Evolutionary conservation across 1,284 basidiomycete genomes (phyloP).

Genomic region (Ceratobasidium papillatum): DNA sequence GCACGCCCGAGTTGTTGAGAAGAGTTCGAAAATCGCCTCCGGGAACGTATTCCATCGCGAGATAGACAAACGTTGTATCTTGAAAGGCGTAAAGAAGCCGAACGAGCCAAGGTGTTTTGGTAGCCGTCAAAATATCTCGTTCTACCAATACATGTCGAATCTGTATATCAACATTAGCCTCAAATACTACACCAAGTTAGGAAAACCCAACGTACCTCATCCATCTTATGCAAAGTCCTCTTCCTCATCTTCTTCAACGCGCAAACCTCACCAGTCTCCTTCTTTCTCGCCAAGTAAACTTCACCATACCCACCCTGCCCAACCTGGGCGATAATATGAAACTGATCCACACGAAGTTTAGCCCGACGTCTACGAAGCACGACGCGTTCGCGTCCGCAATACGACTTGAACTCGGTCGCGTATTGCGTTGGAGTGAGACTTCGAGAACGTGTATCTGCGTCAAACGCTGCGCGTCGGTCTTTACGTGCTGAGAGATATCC

Average conservation of each 20-base stretch:
- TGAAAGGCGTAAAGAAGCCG: conserved; percentile 93
- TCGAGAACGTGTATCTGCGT: conserved; percentile 79
- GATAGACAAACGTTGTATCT: conserved; percentile 86
- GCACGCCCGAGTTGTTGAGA: conserved; percentile 93
- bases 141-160: conserved; percentile 96
- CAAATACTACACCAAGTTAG: background rate
- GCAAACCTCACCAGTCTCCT: conserved; percentile 90
- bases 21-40: conserved; percentile 96
- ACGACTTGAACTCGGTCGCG: conserved; percentile 85
- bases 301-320: conserved; percentile 98
- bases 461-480: conserved; percentile 81
- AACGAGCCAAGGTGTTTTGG: conserved; percentile 95
- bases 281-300: conserved; percentile 91
- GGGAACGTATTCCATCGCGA: conserved; percentile 98
- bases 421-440: conserved; percentile 67
- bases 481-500: conserved; percentile 87
- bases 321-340: conserved; percentile 94
- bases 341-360: conserved; percentile 88
- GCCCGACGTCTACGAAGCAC: conserved; percentile 86
- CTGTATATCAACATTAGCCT: conserved; percentile 54
- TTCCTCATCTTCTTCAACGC: conserved; percentile 97
- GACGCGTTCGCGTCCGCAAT: conserved; percentile 91
- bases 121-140: conserved; percentile 93
- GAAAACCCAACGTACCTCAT: conserved; percentile 68
- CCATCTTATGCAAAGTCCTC: conserved; percentile 93